phyloP scores from a whole-genome alignment of 139 green algal species.

The Gonium pectorale region DNA sequence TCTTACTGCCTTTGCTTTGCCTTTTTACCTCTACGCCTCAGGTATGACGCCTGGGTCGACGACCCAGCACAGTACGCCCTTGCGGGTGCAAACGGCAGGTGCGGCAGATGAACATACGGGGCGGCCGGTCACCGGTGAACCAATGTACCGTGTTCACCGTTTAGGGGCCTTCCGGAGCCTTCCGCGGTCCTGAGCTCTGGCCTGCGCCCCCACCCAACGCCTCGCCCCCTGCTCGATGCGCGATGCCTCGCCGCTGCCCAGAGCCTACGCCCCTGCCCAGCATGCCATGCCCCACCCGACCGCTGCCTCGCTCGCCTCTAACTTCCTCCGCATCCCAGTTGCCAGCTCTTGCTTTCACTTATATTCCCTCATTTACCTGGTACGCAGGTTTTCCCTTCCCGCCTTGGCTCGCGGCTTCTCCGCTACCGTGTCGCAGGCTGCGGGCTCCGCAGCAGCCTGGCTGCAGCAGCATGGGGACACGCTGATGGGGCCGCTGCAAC shows the following conservation, averaged over 20 bases:
- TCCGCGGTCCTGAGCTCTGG: no score
- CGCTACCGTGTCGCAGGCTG: slow-evolving; percentile 13
- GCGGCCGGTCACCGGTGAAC: not conserved
- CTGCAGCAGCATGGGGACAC: not conserved
- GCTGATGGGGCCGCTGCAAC: not conserved
- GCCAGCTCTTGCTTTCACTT: not conserved
- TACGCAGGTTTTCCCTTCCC: slow-evolving; percentile 32
- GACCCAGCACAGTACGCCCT: slow-evolving; percentile 26
- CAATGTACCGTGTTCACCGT: not conserved
- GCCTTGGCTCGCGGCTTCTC: slow-evolving; percentile 15
- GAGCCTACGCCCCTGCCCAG: no score
- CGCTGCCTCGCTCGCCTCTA: no score
- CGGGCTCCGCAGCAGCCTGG: not conserved
- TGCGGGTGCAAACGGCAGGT: slow-evolving; percentile 34
- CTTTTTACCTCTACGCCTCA: not conserved
- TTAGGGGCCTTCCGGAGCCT: not conserved
- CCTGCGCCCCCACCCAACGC: no score
- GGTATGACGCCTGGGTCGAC: slow-evolving; percentile 38
- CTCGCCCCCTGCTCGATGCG: no score
- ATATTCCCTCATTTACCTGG: not conserved
- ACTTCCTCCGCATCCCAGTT: no score
- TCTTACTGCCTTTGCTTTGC: not conserved
- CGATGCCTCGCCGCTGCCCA: no score
- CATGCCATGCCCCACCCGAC: no score
- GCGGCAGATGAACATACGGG: not conserved